A percentile compares a stretch with the other conserved stretches of the same genome.
These are phyloP conservation scores for Thraustochytrium striatum DNA, from an alignment of 352 stramenopile genomes.

Conservation along the genomic window DNA sequence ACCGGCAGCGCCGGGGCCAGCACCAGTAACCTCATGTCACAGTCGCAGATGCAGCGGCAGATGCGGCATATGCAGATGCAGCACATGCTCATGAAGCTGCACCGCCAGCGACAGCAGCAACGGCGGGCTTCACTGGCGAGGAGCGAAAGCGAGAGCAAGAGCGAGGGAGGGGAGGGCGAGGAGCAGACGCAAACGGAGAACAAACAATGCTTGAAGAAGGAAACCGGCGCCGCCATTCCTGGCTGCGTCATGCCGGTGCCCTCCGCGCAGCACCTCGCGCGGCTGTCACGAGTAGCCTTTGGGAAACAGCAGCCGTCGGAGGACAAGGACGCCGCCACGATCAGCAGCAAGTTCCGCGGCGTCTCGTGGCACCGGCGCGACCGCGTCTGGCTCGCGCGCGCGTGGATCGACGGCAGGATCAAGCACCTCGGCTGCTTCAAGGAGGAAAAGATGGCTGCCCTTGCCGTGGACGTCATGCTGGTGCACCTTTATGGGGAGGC, in stretches of 20 bases:
- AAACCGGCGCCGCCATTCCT: not conserved
- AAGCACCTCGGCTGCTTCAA: constrained; percentile 45
- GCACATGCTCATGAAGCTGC: too few relatives aligned
- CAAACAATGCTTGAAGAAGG: not conserved
- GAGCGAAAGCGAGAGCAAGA: not conserved
- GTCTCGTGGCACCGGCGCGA: constrained; percentile 48
- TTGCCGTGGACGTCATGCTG: constrained; percentile 32
- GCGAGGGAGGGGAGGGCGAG: not conserved
- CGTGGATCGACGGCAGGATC: constrained; percentile 40
- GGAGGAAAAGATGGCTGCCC: constrained; percentile 27
- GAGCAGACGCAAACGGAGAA: not conserved
- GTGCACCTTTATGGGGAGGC: constrained; percentile 5
- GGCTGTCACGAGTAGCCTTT: too few relatives aligned
- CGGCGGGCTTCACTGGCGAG: too few relatives aligned
- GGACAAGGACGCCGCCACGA: not conserved
- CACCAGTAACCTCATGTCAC: too few relatives aligned
- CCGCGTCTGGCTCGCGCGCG: constrained; percentile 32
- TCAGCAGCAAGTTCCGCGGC: constrained; percentile 4
- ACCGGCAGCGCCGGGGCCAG: too few relatives aligned
- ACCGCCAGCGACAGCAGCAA: too few relatives aligned
- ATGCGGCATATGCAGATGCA: not conserved
- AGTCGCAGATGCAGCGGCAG: not conserved
- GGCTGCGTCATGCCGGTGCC: not conserved
- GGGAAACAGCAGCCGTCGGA: not conserved
- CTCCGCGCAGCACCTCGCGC: not conserved